phyloP scores from a whole-genome alignment of 169 alveolate species.

The Eimeria acervulina region DNA sequence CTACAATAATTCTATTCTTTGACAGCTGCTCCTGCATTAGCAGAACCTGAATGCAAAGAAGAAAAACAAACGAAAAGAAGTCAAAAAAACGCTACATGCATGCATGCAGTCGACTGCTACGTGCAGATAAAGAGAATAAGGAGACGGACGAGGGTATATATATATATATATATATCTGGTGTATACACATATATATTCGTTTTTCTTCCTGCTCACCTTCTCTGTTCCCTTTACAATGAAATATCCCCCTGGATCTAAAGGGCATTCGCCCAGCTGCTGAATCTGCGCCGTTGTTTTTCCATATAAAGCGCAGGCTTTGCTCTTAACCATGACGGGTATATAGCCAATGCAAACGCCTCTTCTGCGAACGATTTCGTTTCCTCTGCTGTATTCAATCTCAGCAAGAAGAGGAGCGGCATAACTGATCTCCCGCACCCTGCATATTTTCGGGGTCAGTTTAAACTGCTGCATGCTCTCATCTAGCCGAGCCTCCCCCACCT shows the following conservation, averaged over 20 bases:
- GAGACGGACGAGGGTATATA: not conserved
- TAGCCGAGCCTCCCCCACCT: constrained; percentile 93
- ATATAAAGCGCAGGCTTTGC: constrained; percentile 93
- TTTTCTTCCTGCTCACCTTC: too few species aligned
- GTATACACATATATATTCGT: not conserved
- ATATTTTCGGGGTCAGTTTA: constrained; percentile 97
- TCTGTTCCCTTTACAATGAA: constrained; percentile 99
- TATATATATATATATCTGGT: not conserved
- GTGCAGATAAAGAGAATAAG: too few species aligned
- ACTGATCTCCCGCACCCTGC: constrained; percentile 98
- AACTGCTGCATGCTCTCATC: constrained; percentile 91
- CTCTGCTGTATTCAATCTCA: constrained; percentile 97
- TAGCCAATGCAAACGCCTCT: constrained; percentile 96
- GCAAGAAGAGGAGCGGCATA: constrained; percentile 98
- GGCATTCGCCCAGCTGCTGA: constrained; percentile 92
- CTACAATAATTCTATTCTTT: constrained; percentile 99
- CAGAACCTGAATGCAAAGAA: constrained; percentile 92
- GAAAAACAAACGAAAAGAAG: not conserved
- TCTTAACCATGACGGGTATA: constrained; percentile 99
- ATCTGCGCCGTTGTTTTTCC: constrained; percentile 89
- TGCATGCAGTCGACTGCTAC: not conserved
- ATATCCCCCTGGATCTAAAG: constrained; percentile 97
- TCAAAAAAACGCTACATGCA: too few species aligned
- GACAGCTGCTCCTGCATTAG: constrained; percentile 99
- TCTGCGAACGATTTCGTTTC: constrained; percentile 92